Base-by-base conservation (phyloP, 148 eudicot species). In the Hydrangea macrophylla region DNA sequence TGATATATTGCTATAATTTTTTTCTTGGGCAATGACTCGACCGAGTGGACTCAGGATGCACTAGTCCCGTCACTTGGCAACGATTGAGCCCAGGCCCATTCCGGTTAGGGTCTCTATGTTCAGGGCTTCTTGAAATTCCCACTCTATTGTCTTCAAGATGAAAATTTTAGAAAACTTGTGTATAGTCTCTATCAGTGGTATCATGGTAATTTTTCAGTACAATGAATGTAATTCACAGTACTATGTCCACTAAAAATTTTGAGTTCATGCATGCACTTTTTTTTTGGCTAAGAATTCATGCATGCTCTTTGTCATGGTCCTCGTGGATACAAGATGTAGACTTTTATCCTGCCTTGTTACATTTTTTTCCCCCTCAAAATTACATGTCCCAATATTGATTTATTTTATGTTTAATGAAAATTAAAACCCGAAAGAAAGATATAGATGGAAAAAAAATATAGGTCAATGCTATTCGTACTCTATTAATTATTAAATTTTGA, bases 21-120 rank as follows among this genome's bases (percentile, higher is more conserved):
- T 25, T 40, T 42, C 11, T 45, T 71, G 78, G 84, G 80, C 75
- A 30, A 69, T 79, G 81, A 74, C 62, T 77, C 80, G 65, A 67
- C 66, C 58, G 70, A 62, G 37, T 40, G 58, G 50, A 67, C 67
- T 65, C 63, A 23, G 36, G 9, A 51, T 30, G 12, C 35, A 53
- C 40, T 68, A 71, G 76, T 74, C 65, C 26, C n/a, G n/a, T n/a
- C n/a, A 78, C 70, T 64, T 64, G 35, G 71, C 30, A 62, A 60
- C 56, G 76, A 62, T 20, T 51, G 77, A 78, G 73, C 81, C 73
- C 73, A 15, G 2, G 12, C 56, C n/a, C 1, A 9, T 0, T 13
- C 7, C 28, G 24, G 11, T 25, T 2, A n/a, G n/a, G n/a, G n/a
- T 12, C 9, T 35, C 40, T 23, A 22, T 17, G 58, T 65, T 26